Conservation (phyloP, 805 yeast genomes). For the Pichia nanzhaoensis region DNA sequence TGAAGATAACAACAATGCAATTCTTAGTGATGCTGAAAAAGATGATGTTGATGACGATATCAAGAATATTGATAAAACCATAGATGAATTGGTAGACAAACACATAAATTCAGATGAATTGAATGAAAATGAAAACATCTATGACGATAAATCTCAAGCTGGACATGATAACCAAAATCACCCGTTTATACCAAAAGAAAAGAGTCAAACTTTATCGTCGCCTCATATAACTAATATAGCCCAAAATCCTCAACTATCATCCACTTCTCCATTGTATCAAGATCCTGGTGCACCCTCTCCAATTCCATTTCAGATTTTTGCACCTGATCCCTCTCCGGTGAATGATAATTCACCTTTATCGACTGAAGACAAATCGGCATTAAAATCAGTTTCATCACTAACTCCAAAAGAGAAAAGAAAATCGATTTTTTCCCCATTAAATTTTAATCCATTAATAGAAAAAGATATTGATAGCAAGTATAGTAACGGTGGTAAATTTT, state of each 20-base stretch:
- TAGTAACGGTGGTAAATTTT: conserved; percentile 85
- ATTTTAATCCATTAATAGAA: conserved; percentile 73
- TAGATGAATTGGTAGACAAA: neutral
- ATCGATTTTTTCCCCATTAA: conserved; percentile 76
- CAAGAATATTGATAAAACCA: conserved; percentile 15
- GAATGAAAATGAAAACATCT: conserved; percentile 14
- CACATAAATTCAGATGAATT: conserved; percentile 17
- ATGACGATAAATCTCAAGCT: too few species aligned
- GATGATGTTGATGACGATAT: conserved; percentile 20
- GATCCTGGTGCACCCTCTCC: conserved; percentile 88
- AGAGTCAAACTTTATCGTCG: neutral
- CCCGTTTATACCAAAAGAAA: neutral
- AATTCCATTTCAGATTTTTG: conserved; percentile 43
- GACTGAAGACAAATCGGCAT: conserved; percentile 7
- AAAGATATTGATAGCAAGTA: conserved; percentile 79
- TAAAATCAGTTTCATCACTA: neutral
- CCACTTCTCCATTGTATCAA: conserved; percentile 48
- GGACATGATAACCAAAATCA: neutral
- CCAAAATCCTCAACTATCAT: conserved; percentile 20
- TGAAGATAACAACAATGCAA: neutral
- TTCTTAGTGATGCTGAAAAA: conserved; percentile 3
- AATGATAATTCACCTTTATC: conserved; percentile 8
- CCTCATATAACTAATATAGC: neutral
- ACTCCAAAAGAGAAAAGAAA: conserved; percentile 36
- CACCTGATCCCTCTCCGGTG: conserved; percentile 26